These are phyloP conservation scores for Periconia sp. DNA, from an alignment of 2,329 filamentous ascomycete genomes.

Conservation along the genomic window DNA sequence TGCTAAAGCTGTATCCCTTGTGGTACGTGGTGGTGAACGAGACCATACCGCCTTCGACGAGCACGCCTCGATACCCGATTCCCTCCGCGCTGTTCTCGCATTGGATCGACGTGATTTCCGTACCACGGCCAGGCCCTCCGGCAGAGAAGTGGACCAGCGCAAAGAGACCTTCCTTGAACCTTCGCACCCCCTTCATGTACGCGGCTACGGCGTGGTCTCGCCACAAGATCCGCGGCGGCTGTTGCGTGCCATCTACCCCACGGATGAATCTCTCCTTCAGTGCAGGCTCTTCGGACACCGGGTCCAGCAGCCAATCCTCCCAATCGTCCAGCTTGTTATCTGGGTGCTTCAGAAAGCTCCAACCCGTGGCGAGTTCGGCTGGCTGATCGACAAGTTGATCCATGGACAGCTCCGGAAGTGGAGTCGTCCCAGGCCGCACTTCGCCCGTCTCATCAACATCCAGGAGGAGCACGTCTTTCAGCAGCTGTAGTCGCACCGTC, in stretches of 20 bases:
- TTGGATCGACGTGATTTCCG: slow-evolving; percentile 11
- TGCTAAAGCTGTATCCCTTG: slow-evolving; percentile 8
- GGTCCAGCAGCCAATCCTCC: slow-evolving; percentile 1
- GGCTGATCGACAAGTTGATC: not conserved
- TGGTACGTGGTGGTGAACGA: slow-evolving; percentile 11
- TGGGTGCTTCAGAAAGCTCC: slow-evolving; percentile 2
- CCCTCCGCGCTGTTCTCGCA: slow-evolving; percentile 10
- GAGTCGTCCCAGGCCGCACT: not conserved
- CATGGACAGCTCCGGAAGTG: not conserved
- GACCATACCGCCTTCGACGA: slow-evolving; percentile 12
- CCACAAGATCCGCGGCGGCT: not conserved
- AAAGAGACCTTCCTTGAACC: slow-evolving; percentile 8
- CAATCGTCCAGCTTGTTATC: not conserved
- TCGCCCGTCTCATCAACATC: slow-evolving; percentile 1
- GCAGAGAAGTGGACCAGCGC: slow-evolving; percentile 13
- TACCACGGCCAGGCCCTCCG: slow-evolving; percentile 10
- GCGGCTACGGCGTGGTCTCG: not conserved
- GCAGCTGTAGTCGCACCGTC: slow-evolving; percentile 3
- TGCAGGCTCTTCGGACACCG: not conserved
- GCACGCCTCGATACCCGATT: slow-evolving; percentile 7
- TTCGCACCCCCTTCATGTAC: not conserved
- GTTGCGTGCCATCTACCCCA: not conserved
- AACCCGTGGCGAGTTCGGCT: not conserved
- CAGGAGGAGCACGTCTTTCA: slow-evolving; percentile 2
- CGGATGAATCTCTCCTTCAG: slow-evolving; percentile 2